A percentile compares a stretch with the other conserved stretches of the same genome.
Conservation (phyloP, 2,329 filamentous ascomycete species). For the Nemania diffusa region DNA sequence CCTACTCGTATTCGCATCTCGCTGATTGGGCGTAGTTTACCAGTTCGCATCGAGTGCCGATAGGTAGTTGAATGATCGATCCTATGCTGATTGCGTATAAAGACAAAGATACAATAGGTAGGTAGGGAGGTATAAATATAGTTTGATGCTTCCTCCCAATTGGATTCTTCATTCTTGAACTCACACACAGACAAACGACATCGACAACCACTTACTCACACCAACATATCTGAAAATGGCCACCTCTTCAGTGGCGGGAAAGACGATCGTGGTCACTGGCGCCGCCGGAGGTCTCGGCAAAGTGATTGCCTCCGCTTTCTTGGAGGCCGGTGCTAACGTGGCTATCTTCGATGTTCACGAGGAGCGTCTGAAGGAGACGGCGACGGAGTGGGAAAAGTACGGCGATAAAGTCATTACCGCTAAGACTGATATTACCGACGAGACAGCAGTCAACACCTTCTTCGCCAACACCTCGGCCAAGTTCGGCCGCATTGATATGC, state of each 20-base stretch:
- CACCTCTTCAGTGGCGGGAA: conserved; percentile 30
- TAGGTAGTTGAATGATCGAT: neutral
- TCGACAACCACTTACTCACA: neutral
- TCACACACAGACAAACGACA: neutral
- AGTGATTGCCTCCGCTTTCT: conserved; percentile 48
- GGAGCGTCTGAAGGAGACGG: conserved; percentile 40
- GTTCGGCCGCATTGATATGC: conserved; percentile 64
- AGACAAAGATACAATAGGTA: neutral
- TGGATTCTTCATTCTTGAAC: neutral
- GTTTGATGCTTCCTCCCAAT: neutral
- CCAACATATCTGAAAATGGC: conserved; percentile 19
- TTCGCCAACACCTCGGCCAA: conserved; percentile 38
- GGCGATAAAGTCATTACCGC: conserved; percentile 40
- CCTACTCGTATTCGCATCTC: conserved; percentile 18
- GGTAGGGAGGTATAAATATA: neutral
- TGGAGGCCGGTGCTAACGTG: conserved; percentile 50
- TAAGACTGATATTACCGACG: conserved; percentile 48
- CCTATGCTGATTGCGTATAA: too few species aligned
- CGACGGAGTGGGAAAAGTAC: conserved; percentile 30
- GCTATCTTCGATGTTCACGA: conserved; percentile 50
- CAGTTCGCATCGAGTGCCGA: neutral
- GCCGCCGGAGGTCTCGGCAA: conserved; percentile 51
- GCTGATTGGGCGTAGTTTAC: neutral
- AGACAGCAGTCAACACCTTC: conserved; percentile 47
- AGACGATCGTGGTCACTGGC: conserved; percentile 48